Conservation (phyloP, 2,329 filamentous ascomycete species). For the Penicillium sumatraense region DNA sequence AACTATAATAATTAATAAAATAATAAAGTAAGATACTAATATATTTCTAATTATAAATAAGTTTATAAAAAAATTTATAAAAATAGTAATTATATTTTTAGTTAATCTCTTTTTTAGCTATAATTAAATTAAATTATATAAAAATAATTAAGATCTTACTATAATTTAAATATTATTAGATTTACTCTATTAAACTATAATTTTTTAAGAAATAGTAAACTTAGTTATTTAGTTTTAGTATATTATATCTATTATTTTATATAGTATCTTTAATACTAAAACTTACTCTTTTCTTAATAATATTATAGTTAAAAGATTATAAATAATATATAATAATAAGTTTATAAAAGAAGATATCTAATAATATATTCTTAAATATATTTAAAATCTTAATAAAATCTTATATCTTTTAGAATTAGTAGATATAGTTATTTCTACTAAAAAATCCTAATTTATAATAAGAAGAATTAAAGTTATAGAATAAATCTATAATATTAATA, state of each 20-base stretch:
- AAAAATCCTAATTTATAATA: neutral
- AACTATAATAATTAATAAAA: neutral
- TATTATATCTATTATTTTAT: neutral
- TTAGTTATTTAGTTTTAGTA: neutral
- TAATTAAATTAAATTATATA: too few relatives aligned
- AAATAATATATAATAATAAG: too few relatives aligned
- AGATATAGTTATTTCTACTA: neutral
- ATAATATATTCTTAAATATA: neutral
- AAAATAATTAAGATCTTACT: too few relatives aligned
- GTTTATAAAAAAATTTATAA: slow-evolving; percentile 1
- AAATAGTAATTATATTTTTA: neutral
- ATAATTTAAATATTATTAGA: neutral
- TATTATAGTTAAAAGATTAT: neutral
- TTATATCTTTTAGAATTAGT: neutral
- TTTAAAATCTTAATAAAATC: neutral
- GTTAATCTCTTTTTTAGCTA: too few relatives aligned
- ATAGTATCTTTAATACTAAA: neutral
- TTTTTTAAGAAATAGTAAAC: neutral
- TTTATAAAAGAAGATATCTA: neutral
- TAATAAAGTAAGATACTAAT: slow-evolving; percentile 1
- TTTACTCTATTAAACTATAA: neutral
- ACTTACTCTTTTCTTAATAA: neutral
- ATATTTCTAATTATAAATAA: neutral
- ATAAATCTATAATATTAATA: neutral
- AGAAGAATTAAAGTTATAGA: neutral